Base-by-base conservation (phyloP, 2,329 filamentous ascomycete species). In the Aureobasidium subglaciale region DNA sequence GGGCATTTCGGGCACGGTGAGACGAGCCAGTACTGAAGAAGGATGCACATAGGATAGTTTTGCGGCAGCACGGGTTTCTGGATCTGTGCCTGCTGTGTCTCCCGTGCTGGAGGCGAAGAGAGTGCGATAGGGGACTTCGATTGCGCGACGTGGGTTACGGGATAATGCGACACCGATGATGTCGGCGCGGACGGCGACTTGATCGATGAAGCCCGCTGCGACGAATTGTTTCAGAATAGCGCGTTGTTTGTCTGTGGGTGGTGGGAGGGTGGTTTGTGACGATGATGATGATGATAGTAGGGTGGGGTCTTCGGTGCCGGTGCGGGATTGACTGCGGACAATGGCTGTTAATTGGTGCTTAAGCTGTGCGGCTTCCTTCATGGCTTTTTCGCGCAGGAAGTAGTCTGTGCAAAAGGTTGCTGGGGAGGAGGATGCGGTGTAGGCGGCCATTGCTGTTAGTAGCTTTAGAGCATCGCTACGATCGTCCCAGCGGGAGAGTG, bases 111-210 rank as follows among this genome's bases (percentile, higher is more conserved):
- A 76, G 0, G 90, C 85, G 62, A 91, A 83, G 4, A 99, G 83
- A 0, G 93, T 90, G 6, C 95, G 71, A 67, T 97, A 99, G 0
- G 92, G 88, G 2, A 97, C 88, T 63, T 97, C 90, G 61, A 93
- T 95, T 1, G 91, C 88, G n/a, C 90, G 83, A 49, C 83, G 84
- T 0, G 91, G 88, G 59, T 87, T 89, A 16, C 86, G 78, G 1
- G 85, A 84, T 0, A 88, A 87, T 11, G 78, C 79, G 0, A 59
- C 56, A 2, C 41, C 60, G 9, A 89, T 79, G n/a, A 90, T 76
- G 69, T 99, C 92, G 4, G 88, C 89, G 58, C 93, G 88, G 63
- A 97, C 90, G 42, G 93, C 93, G 37, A 99, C 81, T 63, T 96
- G 88, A 70, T 99, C 93, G 65, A 97, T 84, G 73, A 96, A 97